Base-by-base conservation (phyloP, 2,329 filamentous ascomycete species). In the Trichoderma sp. region DNA sequence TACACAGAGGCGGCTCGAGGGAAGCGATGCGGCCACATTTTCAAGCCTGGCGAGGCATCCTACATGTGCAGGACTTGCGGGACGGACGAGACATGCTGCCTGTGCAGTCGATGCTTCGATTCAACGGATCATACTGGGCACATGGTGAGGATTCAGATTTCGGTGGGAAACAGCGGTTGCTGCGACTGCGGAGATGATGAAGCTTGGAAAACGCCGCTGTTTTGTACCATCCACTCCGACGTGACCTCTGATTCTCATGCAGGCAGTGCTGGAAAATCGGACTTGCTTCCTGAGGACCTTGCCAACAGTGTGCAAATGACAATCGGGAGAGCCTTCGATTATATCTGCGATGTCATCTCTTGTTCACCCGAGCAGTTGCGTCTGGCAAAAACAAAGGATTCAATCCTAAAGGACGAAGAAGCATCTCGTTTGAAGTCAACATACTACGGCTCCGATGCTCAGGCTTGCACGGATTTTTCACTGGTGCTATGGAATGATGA, bases 181-280 rank as follows among this genome's bases (percentile, higher is more conserved):
- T 99, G 95, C 79, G 95, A 99, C 79, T 99, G 95, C 76, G 95
- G 95, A 68, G 95, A 99, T 76, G 88, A 91, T 22, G 96, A 99
- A 79, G 96, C 95, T 12, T 99, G 96, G 94, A 89, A 89, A 76
- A 84, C 89, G 57, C 93, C 94, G 52, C 86, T 98, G 71, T 90
- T 92, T 76, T 99, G 95, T 82, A 94, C 93, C 39, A 98, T 99
- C 74, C 95, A 99, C 77, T 94, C 93, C 50, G 84, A 89, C 59
- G 69, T 78, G 67, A 74, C 78, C n/a, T 70, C 84, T 80, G 76
- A 80, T 78, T 76, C 79, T 67, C 76, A 82, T 54, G 89, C 89
- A 81, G 79, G 90, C 77, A 84, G 94, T 86, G 84, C 84, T 74
- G 84, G 87, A 74, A 80, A 83, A 65, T 82, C 84, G 53, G 81